These are phyloP conservation scores for Margaritispora aquatica DNA, from an alignment of 495 filamentous ascomycete genomes.

Conservation along the genomic window DNA sequence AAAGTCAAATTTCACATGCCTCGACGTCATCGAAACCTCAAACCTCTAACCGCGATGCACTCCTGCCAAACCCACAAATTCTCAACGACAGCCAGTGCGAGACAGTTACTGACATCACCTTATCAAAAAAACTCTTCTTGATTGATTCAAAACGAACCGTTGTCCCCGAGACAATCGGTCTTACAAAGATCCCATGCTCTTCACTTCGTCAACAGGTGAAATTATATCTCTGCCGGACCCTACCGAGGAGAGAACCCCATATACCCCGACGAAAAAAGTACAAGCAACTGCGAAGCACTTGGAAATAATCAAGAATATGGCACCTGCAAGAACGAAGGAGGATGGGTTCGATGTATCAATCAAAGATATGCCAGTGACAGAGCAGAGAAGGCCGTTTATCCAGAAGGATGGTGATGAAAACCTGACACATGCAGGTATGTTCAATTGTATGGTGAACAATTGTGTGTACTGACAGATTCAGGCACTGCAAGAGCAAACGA, in stretches of 20 bases:
- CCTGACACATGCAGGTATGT: constrained; percentile 20
- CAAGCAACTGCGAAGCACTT: background rate
- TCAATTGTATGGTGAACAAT: background rate
- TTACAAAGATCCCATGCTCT: background rate
- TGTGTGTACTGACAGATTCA: too few relatives aligned
- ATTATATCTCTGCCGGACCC: background rate
- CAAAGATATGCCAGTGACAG: constrained; percentile 17
- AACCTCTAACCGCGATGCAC: background rate
- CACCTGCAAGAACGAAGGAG: constrained; percentile 7
- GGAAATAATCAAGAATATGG: background rate
- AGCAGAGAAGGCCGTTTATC: constrained; percentile 24
- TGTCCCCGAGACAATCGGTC: background rate
- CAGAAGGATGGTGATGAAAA: constrained; percentile 21
- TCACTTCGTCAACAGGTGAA: background rate
- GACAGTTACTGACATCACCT: background rate
- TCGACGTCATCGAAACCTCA: background rate
- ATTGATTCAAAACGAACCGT: background rate
- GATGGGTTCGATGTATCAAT: constrained; percentile 17
- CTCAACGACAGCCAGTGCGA: background rate
- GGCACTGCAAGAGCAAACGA: constrained; percentile 13
- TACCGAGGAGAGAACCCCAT: background rate
- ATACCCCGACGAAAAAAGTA: background rate
- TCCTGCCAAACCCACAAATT: background rate
- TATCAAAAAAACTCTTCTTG: background rate
- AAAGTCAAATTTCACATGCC: constrained; percentile 1